Percentiles rank a stretch among this genome's conserved stretches.
Conservation (phyloP, 768 basidiomycete species). For the Russula lepida region DNA sequence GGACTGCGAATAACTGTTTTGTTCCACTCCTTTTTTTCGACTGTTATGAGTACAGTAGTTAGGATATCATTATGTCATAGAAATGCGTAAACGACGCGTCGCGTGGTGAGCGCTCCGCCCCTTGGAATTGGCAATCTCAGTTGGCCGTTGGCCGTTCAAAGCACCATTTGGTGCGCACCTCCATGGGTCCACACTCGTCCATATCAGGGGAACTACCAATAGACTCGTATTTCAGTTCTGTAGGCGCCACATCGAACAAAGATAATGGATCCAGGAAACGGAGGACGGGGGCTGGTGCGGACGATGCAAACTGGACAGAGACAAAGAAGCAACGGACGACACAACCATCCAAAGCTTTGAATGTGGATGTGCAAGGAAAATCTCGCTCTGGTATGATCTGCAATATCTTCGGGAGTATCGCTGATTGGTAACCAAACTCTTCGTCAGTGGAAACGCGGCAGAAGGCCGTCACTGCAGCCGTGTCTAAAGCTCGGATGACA, state of each 20-base stretch:
- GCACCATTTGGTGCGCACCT: not conserved
- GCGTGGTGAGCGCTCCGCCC: not conserved
- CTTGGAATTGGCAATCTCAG: not conserved
- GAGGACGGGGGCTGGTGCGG: not conserved
- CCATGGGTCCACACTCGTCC: conserved; percentile 11
- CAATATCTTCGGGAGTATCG: not conserved
- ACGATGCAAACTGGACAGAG: not conserved
- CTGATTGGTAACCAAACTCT: not conserved
- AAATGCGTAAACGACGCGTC: not conserved
- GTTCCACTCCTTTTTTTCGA: not conserved
- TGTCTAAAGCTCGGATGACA: not conserved
- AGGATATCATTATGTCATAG: conserved; percentile 8
- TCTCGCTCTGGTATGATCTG: not conserved
- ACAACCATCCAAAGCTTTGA: not conserved
- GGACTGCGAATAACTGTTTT: too few species aligned
- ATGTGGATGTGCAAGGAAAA: not conserved
- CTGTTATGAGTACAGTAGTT: not conserved
- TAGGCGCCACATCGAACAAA: not conserved
- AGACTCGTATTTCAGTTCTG: conserved; percentile 5
- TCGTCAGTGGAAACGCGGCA: not conserved
- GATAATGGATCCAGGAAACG: conserved; percentile 8
- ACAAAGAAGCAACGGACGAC: conserved; percentile 2
- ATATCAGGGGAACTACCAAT: conserved; percentile 15
- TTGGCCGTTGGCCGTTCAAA: not conserved
- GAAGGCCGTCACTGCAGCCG: not conserved